phyloP scores from a whole-genome alignment of 2,329 filamentous ascomycete genomes.

The Mycogone perniciosa region DNA sequence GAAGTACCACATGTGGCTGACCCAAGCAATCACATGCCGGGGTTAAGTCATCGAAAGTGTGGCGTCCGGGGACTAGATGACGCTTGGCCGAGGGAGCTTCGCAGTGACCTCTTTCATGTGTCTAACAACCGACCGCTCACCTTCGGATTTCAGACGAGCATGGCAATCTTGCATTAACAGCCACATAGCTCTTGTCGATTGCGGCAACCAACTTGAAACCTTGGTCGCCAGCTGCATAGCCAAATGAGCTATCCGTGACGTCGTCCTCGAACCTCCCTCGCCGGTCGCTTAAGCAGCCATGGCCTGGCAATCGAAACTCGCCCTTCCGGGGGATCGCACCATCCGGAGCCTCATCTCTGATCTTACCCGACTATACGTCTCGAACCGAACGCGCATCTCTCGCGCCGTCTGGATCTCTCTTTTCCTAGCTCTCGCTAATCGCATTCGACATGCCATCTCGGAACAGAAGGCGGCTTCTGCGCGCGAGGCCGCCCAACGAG shows the following conservation, averaged over 20 bases:
- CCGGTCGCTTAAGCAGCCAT: constrained; percentile 36
- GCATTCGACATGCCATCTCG: constrained; percentile 82
- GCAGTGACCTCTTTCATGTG: background rate
- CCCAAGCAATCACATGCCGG: constrained; percentile 14
- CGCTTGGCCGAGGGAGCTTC: constrained; percentile 3
- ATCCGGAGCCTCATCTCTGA: constrained; percentile 59
- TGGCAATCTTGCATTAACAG: too few relatives aligned
- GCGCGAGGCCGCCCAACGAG: constrained; percentile 55
- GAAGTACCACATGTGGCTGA: constrained; percentile 7
- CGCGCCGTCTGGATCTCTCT: constrained; percentile 78
- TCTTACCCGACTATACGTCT: constrained; percentile 66
- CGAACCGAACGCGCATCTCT: constrained; percentile 75
- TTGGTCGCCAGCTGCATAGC: background rate
- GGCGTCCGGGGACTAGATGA: constrained; percentile 9
- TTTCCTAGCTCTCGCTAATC: constrained; percentile 73
- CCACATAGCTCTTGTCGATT: background rate
- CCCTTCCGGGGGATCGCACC: constrained; percentile 53
- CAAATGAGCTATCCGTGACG: background rate
- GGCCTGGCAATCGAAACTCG: constrained; percentile 70
- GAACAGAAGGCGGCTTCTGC: constrained; percentile 83
- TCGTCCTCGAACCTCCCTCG: background rate
- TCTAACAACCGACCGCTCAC: background rate
- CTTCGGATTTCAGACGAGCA: background rate
- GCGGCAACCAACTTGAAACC: background rate
- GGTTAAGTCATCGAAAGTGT: background rate